These are phyloP conservation scores for Tolypocladium cylindrosporum DNA, from an alignment of 2,329 filamentous ascomycete species.

Conservation along the genomic window DNA sequence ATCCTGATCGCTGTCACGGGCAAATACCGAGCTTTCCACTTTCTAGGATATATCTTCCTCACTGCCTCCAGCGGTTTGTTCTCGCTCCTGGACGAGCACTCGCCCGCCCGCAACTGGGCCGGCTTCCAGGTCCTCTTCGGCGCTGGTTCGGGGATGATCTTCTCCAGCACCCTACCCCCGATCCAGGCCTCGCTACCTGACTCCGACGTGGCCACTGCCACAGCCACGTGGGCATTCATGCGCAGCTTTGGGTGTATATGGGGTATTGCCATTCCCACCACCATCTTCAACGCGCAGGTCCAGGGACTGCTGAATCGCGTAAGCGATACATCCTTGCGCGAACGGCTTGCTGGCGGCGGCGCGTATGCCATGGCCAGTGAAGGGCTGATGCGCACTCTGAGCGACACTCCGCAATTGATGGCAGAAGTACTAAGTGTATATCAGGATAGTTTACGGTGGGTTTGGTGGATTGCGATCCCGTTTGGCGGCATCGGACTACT, in stretches of 20 bases:
- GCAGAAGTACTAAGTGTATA: conserved; percentile 6
- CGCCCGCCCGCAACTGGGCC: conserved; percentile 27
- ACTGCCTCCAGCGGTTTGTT: no score
- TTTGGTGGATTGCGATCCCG: conserved; percentile 7
- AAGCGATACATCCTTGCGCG: conserved; percentile 3
- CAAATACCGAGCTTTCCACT: no score
- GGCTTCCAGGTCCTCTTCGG: conserved; percentile 31
- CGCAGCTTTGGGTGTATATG: conserved; percentile 35
- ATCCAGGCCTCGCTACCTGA: conserved; percentile 29
- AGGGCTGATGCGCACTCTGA: no score
- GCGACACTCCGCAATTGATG: no score
- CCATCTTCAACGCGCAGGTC: conserved; percentile 22
- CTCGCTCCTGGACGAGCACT: conserved; percentile 8
- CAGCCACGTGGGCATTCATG: conserved; percentile 32
- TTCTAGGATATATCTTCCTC: no score
- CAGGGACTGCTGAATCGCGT: conserved; percentile 4
- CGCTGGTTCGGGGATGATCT: conserved; percentile 22
- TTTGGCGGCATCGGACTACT: no score
- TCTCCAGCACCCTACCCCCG: conserved; percentile 31
- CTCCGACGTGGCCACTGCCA: conserved; percentile 24
- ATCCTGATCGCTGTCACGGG: conserved; percentile 5
- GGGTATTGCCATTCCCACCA: conserved; percentile 31
- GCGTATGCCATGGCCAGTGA: conserved; percentile 14
- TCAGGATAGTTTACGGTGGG: conserved; percentile 24
- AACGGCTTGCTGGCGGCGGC: conserved; percentile 8